These are phyloP conservation scores for Podospora didyma DNA, from an alignment of 495 filamentous ascomycete genomes.

Conservation along the genomic window DNA sequence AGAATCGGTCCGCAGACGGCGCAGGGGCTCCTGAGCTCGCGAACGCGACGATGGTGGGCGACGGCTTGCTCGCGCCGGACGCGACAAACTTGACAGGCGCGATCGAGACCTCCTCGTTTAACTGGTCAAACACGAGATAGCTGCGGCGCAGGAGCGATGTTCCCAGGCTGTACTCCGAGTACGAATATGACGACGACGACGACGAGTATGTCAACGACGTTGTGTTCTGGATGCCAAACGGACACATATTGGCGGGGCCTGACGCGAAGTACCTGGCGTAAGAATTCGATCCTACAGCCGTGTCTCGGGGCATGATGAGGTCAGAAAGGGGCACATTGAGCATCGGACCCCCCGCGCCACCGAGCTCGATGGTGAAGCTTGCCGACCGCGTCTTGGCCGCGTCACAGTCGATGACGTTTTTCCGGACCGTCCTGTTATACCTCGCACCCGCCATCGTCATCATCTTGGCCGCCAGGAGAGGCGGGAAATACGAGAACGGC, in stretches of 20 bases:
- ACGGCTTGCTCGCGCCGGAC: constrained; percentile 22
- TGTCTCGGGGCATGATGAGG: constrained; percentile 50
- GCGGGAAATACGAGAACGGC: constrained; percentile 70
- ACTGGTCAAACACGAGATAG: constrained; percentile 80
- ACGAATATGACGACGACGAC: constrained; percentile 32
- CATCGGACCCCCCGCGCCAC: constrained; percentile 43
- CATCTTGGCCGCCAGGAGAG: constrained; percentile 51
- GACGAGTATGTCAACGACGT: background rate
- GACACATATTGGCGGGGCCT: constrained; percentile 40
- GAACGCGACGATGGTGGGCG: constrained; percentile 29
- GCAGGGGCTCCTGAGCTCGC: constrained; percentile 19
- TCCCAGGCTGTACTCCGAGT: constrained; percentile 57
- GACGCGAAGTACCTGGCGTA: background rate
- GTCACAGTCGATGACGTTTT: constrained; percentile 61
- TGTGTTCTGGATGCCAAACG: constrained; percentile 57
- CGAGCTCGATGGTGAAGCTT: constrained; percentile 54
- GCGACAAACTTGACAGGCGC: constrained; percentile 71
- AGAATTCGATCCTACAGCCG: constrained; percentile 29
- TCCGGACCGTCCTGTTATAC: constrained; percentile 36
- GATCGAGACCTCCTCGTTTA: constrained; percentile 70
- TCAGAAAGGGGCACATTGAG: constrained; percentile 65
- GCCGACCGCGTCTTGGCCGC: constrained; percentile 48
- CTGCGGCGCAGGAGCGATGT: constrained; percentile 80
- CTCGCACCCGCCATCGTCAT: constrained; percentile 56
- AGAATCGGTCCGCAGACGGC: constrained; percentile 22